Conservation (phyloP, 2,329 filamentous ascomycete species). For the Trichophyton verrucosum region DNA sequence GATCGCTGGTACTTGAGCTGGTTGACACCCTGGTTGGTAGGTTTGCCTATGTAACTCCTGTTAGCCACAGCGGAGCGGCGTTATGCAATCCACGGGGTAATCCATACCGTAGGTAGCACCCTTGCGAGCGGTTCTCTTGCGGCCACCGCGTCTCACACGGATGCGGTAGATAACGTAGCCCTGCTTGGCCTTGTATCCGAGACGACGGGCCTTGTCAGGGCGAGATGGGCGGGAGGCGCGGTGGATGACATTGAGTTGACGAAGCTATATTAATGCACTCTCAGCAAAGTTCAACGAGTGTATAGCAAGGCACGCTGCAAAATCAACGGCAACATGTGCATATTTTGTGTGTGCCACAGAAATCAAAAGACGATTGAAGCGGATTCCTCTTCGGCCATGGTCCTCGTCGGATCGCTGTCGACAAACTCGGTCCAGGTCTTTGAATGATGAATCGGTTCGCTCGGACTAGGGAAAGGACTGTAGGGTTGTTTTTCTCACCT, state of each 20-base stretch:
- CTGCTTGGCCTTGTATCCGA: conserved; percentile 99
- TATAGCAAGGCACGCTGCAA: conserved; percentile 60
- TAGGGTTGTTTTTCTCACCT: conserved; percentile 45
- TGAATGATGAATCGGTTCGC: background rate
- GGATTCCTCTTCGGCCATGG: conserved; percentile 6
- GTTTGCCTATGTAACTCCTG: conserved; percentile 60
- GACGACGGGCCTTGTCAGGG: conserved; percentile 98
- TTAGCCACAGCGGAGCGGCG: background rate
- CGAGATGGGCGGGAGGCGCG: conserved; percentile 95
- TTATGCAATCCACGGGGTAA: background rate
- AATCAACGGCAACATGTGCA: conserved; percentile 28
- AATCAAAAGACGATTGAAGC: conserved; percentile 5
- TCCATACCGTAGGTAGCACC: conserved; percentile 93
- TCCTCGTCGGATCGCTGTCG: conserved; percentile 12
- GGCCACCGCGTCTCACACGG: conserved; percentile 94
- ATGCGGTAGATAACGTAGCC: conserved; percentile 99
- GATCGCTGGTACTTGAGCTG: conserved; percentile 99
- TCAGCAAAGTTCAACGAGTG: conserved; percentile 99
- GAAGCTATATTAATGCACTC: conserved; percentile 99
- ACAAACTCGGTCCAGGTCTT: conserved; percentile 8
- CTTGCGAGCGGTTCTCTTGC: conserved; percentile 93
- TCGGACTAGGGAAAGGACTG: background rate
- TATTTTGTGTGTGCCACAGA: conserved; percentile 12
- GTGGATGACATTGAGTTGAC: conserved; percentile 99
- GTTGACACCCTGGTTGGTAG: conserved; percentile 99